Evolutionary conservation across 148 eudicot species (phyloP).

Genomic region (Diospyros lotus): DNA sequence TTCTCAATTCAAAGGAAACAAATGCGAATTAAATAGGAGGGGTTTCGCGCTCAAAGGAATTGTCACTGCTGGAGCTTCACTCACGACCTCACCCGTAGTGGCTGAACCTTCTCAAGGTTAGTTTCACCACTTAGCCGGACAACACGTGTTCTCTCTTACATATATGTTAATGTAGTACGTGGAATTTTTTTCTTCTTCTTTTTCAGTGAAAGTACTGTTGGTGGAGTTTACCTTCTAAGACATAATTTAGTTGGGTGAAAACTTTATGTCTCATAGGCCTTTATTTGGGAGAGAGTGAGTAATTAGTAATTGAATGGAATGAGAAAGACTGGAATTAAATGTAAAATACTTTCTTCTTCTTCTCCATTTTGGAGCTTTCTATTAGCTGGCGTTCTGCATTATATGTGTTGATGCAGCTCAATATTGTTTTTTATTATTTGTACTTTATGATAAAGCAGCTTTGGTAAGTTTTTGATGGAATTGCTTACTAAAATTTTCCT

Average conservation of each 20-base stretch:
- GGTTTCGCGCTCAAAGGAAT: slow-evolving; percentile 62
- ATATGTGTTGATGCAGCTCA: background rate
- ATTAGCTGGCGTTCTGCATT: background rate
- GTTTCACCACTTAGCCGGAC: background rate
- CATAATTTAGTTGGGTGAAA: no score
- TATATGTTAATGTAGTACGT: no score
- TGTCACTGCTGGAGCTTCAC: slow-evolving; percentile 73
- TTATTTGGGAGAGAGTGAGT: no score
- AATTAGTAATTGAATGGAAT: no score
- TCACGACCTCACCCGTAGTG: slow-evolving; percentile 48
- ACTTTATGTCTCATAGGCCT: no score
- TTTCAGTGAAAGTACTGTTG: no score
- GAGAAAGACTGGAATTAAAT: no score
- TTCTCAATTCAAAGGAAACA: slow-evolving; percentile 39
- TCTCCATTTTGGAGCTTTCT: no score
- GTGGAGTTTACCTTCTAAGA: no score
- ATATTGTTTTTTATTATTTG: background rate
- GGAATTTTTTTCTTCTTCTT: no score
- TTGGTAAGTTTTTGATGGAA: background rate
- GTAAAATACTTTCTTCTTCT: no score
- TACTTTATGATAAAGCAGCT: background rate
- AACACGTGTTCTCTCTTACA: background rate
- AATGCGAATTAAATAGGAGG: slow-evolving; percentile 63
- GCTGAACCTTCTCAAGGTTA: slow-evolving; percentile 61
- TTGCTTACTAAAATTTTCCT: background rate